Evolutionary conservation across 2,329 filamentous ascomycete species (phyloP).

Genomic region (Orbilia oligospora): DNA sequence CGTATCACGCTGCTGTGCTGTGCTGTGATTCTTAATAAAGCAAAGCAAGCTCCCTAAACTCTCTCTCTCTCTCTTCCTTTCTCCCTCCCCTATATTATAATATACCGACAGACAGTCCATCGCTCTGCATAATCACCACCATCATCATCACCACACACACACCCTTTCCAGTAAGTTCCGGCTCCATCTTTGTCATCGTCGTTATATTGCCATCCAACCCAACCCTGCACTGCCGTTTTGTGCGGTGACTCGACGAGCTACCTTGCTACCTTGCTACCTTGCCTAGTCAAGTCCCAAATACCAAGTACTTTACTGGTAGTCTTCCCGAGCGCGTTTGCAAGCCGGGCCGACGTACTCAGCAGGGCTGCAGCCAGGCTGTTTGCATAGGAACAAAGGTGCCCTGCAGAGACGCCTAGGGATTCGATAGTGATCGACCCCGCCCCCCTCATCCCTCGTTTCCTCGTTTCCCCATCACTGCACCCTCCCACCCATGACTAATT

Average conservation of each 20-base stretch:
- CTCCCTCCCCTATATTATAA: constrained; percentile 1
- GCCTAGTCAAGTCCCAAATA: too few relatives aligned
- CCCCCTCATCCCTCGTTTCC: constrained; percentile 22
- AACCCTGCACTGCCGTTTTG: constrained; percentile 26
- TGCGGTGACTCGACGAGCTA: constrained; percentile 40
- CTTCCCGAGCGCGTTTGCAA: neutral
- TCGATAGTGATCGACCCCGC: constrained; percentile 10
- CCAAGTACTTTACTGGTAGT: too few relatives aligned
- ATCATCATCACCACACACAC: neutral
- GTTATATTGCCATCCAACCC: neutral
- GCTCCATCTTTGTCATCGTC: constrained; percentile 1
- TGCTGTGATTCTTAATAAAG: constrained; percentile 22
- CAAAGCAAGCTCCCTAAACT: constrained; percentile 16
- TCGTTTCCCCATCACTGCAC: neutral
- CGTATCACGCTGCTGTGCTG: constrained; percentile 51
- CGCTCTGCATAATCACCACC: neutral
- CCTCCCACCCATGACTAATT: constrained; percentile 58
- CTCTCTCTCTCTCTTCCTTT: constrained; percentile 12
- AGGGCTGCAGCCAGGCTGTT: constrained; percentile 2
- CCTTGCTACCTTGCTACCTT: too few relatives aligned
- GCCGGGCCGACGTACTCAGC: neutral
- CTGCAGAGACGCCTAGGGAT: neutral
- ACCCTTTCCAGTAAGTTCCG: constrained; percentile 49
- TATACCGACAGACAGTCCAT: constrained; percentile 5
- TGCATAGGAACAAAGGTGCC: neutral